These are phyloP conservation scores for Pyrenophora teres DNA, from an alignment of 2,329 filamentous ascomycete species.

Conservation along the genomic window DNA sequence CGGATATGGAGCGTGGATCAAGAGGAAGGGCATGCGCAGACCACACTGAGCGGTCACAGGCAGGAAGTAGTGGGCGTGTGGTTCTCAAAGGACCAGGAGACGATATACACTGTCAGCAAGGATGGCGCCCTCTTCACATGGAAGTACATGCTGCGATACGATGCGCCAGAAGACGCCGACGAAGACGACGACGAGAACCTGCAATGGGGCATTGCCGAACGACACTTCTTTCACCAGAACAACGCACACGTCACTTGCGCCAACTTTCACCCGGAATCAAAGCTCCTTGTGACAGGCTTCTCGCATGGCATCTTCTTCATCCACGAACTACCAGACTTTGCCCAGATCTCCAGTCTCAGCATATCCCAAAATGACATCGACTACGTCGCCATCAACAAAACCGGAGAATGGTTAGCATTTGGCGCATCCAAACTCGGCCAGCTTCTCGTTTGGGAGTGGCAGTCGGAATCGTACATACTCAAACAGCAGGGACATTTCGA, in stretches of 20 bases:
- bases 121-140: constrained; percentile 96
- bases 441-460: constrained; percentile 99
- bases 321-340: constrained; percentile 95
- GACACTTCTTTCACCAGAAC: constrained; percentile 92
- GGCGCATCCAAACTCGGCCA: constrained; percentile 94
- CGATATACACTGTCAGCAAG: constrained; percentile 93
- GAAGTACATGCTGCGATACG: constrained; percentile 73
- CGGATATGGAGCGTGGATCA: constrained; percentile 92
- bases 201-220: constrained; percentile 88
- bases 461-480: constrained; percentile 97
- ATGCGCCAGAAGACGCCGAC: constrained; percentile 57
- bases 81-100: constrained; percentile 94
- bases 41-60: constrained; percentile 86
- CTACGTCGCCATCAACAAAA: constrained; percentile 90
- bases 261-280: constrained; percentile 83
- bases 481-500: constrained; percentile 99
- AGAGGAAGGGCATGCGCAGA: constrained; percentile 87
- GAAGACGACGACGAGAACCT: constrained; percentile 69
- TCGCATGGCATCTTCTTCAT: constrained; percentile 92
- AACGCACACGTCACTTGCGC: constrained; percentile 86
- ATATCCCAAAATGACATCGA: constrained; percentile 98
- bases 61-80: constrained; percentile 93
- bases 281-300: constrained; percentile 94
- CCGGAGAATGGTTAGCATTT: constrained; percentile 96
- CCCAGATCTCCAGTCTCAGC: constrained; percentile 88